phyloP scores from a whole-genome alignment of 2,329 filamentous ascomycete genomes.

The Pyrenophora teres region DNA sequence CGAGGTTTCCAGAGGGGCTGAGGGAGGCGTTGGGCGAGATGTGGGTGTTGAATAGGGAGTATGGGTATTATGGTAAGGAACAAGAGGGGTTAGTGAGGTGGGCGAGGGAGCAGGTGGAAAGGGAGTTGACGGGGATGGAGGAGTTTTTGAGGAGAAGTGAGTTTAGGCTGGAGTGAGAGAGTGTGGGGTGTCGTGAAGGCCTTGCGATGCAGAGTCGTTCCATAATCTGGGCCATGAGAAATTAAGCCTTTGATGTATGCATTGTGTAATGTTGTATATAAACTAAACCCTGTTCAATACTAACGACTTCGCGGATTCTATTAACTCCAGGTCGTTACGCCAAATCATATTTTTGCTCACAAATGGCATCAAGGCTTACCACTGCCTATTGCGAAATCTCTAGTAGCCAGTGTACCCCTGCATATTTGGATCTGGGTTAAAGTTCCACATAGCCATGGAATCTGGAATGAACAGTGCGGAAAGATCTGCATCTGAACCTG shows the following conservation, averaged over 20 bases:
- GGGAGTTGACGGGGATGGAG: conserved; percentile 33
- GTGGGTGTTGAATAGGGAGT: conserved; percentile 31
- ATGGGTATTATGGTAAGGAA: conserved; percentile 36
- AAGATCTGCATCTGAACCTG: conserved; percentile 44
- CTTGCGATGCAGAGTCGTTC: too few relatives aligned
- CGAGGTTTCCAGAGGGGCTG: conserved; percentile 21
- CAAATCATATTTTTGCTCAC: neutral
- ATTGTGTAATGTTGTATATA: too few relatives aligned
- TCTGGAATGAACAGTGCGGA: conserved; percentile 46
- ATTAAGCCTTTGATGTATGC: neutral
- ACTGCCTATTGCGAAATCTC: too few relatives aligned
- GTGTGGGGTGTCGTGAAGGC: neutral
- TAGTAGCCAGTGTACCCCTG: conserved; percentile 24
- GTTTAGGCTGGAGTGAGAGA: conserved; percentile 27
- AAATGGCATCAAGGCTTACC: neutral
- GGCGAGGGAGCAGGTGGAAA: conserved; percentile 31
- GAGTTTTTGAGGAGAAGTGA: conserved; percentile 30
- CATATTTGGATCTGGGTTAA: conserved; percentile 20
- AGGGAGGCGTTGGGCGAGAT: conserved; percentile 35
- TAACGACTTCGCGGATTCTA: too few relatives aligned
- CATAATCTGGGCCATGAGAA: too few relatives aligned
- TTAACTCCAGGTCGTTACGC: neutral
- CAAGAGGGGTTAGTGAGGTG: conserved; percentile 32
- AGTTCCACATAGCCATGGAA: conserved; percentile 39
- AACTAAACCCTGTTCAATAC: neutral